phyloP scores from a whole-genome alignment of 1,139 yeast genomes.

The Magnusiomyces suaveolens region DNA sequence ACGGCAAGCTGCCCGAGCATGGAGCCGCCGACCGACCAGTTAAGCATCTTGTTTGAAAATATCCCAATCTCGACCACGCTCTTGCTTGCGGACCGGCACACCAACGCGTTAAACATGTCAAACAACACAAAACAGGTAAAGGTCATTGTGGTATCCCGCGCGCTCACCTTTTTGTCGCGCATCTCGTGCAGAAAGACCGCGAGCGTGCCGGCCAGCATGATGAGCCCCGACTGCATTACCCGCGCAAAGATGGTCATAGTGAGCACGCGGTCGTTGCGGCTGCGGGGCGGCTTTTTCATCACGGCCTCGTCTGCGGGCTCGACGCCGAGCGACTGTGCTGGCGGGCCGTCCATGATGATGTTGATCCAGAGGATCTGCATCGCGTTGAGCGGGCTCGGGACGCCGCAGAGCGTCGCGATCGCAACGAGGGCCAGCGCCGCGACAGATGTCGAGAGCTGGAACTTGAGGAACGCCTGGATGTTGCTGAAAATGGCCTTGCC shows the following conservation, averaged over 20 bases:
- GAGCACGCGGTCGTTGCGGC: slow-evolving; percentile 71
- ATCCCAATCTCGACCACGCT: slow-evolving; percentile 71
- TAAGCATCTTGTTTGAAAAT: slow-evolving; percentile 76
- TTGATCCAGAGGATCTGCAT: slow-evolving; percentile 98
- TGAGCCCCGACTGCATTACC: slow-evolving; percentile 61
- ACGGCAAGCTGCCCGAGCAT: slow-evolving; percentile 88
- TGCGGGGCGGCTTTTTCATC: slow-evolving; percentile 89
- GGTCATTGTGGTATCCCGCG: slow-evolving; percentile 97
- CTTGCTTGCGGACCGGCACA: slow-evolving; percentile 81
- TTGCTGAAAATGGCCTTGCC: slow-evolving; percentile 94
- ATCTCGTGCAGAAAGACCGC: slow-evolving; percentile 77
- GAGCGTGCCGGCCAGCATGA: slow-evolving; percentile 69
- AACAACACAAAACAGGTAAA: slow-evolving; percentile 90
- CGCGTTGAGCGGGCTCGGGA: slow-evolving; percentile 94
- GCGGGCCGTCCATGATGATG: slow-evolving; percentile 97
- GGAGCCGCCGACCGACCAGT: slow-evolving; percentile 84
- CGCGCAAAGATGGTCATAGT: slow-evolving; percentile 60
- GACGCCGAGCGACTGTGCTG: slow-evolving; percentile 94
- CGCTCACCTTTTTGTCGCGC: slow-evolving; percentile 66
- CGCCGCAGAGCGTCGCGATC: slow-evolving; percentile 69
- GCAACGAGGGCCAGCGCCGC: slow-evolving; percentile 90
- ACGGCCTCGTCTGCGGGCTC: slow-evolving; percentile 95
- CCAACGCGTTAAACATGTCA: slow-evolving; percentile 91
- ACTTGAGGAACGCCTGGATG: slow-evolving; percentile 86
- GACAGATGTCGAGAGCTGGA: slow-evolving; percentile 89